Evolutionary conservation across 140 eudicot species (phyloP).

Genomic region (Cichorium intybus): DNA sequence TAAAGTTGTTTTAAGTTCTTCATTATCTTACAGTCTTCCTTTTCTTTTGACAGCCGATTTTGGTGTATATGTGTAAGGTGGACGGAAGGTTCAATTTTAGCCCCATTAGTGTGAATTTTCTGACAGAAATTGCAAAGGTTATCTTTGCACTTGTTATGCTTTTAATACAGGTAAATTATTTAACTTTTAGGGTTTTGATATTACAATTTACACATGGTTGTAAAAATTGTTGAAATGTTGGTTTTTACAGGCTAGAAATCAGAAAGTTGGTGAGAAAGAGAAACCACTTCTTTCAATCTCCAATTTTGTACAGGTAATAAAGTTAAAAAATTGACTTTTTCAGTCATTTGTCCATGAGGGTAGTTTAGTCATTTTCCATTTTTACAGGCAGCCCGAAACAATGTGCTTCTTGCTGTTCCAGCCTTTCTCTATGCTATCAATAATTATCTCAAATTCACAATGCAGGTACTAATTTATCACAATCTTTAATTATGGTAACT

Average conservation of each 20-base stretch:
- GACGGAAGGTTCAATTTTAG: slow-evolving; percentile 95
- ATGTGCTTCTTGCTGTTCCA: slow-evolving; percentile 91
- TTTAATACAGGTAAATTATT: slow-evolving; percentile 89
- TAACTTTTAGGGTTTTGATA: slow-evolving; percentile 49
- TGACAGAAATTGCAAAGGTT: slow-evolving; percentile 84
- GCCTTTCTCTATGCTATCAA: slow-evolving; percentile 93
- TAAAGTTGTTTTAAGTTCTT: not conserved
- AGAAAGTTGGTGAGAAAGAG: slow-evolving; percentile 80
- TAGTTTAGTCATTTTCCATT: not conserved
- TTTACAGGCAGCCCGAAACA: slow-evolving; percentile 95
- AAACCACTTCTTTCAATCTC: slow-evolving; percentile 77
- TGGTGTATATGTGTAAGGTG: slow-evolving; percentile 97
- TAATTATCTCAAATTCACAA: slow-evolving; percentile 87
- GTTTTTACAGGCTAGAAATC: slow-evolving; percentile 70
- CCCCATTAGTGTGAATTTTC: slow-evolving; percentile 94
- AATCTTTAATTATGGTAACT: too few relatives aligned
- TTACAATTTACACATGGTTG: slow-evolving; percentile 14
- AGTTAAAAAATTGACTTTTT: slow-evolving; percentile 6
- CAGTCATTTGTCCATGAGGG: not conserved
- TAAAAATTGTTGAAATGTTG: not conserved
- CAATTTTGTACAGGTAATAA: slow-evolving; percentile 70
- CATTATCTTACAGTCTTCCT: slow-evolving; percentile 6
- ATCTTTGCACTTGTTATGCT: slow-evolving; percentile 94
- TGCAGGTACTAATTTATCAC: slow-evolving; percentile 70
- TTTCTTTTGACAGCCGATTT: slow-evolving; percentile 65